A percentile compares a stretch with the other conserved stretches of the same genome.
Conservation (phyloP, 495 filamentous ascomycete species). For the Peziza echinospora region DNA sequence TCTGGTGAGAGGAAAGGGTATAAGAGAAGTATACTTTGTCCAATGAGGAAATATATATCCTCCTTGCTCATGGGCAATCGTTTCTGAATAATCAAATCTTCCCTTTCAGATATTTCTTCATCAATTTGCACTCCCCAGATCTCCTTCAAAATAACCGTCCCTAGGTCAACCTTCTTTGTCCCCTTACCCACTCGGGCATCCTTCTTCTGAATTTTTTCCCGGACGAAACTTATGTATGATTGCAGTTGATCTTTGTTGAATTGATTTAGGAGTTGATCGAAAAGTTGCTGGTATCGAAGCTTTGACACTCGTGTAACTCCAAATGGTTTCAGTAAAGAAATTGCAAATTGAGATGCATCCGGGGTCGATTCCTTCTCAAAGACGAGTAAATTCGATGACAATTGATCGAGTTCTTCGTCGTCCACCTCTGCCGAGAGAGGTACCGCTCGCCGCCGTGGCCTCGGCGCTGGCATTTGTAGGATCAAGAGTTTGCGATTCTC, state of each 20-base stretch:
- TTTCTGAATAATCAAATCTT: slow-evolving; percentile 13
- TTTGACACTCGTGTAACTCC: neutral
- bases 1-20: too few species aligned
- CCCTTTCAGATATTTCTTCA: slow-evolving; percentile 13
- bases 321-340: neutral
- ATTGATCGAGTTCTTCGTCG: neutral
- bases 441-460: neutral
- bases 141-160: slow-evolving; percentile 8
- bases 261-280: neutral
- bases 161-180: slow-evolving; percentile 2
- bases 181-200: neutral
- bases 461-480: neutral
- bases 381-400: neutral
- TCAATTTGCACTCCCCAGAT: slow-evolving; percentile 12
- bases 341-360: neutral
- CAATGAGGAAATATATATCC: slow-evolving; percentile 19
- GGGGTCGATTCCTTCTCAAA: neutral
- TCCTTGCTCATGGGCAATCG: slow-evolving; percentile 7
- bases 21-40: slow-evolving; percentile 10
- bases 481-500: neutral
- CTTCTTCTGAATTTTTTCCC: neutral
- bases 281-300: neutral
- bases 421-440: neutral
- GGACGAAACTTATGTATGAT: neutral
- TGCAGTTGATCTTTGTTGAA: neutral